Evolutionary conservation across 768 basidiomycete species (phyloP), one percentile per base, ranked within the genome.

Genomic region (Amanita polypyramis): DNA sequence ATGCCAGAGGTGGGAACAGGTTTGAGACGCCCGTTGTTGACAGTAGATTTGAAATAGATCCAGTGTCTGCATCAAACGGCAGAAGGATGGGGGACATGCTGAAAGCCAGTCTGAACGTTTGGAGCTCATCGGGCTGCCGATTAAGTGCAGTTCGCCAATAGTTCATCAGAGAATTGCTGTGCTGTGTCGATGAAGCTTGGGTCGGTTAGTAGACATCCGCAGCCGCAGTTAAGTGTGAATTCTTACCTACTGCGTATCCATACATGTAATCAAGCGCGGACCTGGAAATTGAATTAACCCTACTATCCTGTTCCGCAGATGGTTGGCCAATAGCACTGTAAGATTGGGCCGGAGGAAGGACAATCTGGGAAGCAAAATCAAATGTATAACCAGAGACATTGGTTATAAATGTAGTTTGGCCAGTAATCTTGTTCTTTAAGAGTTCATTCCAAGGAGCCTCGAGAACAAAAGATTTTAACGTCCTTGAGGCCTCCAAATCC

Each of bases 181-280:
- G 74, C 56, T 82, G 79, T 0, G 64, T 69, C 0, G 81, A 75
- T 8, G 79, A 76, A 1, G 80, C 82, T 85, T 55, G 4, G 45
- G 21, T 49, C 48, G 9, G 43, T 23, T 42, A 50, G 43, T 29
- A 60, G 47, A 35, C 47, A 42, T 15, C 33, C 29, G 20, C 5
- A 17, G 36, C 2, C 3, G 23, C 19, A 25, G 23, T 30, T 9
- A 21, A 5, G 41, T 32, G 10, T 41, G 34, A 45, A 35, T 29
- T 56, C 75, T 49, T 58, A 82, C 82, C 80, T 49, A 65, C 62
- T 15, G 82, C 77, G 64, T 66, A 77, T 14, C 68, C 70, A 58
- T 80, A 81, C 72, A 82, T 77, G 36, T 73, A 67, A 57, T 83
- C 73, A 49, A 83, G 57, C 4, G 70, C 63, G 17, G 60, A 51